phyloP scores from a whole-genome alignment of 73 alveolate genomes.

The Uronychia binucleata region DNA sequence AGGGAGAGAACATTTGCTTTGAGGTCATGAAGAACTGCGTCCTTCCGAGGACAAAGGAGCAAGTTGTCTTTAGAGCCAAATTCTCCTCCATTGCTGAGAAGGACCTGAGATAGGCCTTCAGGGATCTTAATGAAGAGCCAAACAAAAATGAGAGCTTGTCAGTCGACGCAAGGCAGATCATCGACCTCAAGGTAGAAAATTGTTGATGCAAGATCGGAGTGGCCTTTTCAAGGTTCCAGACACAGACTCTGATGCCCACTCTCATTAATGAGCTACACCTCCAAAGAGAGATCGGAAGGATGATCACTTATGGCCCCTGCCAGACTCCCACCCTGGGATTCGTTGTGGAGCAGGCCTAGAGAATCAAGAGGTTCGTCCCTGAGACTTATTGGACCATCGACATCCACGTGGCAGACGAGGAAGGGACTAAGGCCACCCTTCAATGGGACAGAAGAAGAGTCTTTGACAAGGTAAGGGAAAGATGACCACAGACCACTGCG shows the following conservation, averaged over 20 bases:
- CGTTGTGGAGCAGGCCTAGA: slow-evolving; percentile 98
- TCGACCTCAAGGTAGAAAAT: slow-evolving; percentile 86
- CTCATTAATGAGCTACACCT: neutral
- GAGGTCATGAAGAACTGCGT: slow-evolving; percentile 89
- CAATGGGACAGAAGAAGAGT: slow-evolving; percentile 77
- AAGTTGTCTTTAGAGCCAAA: slow-evolving; percentile 65
- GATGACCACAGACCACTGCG: too few species aligned
- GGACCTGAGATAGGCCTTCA: slow-evolving; percentile 47
- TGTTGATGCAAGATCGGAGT: slow-evolving; percentile 80
- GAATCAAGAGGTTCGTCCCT: slow-evolving; percentile 95
- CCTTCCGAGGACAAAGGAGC: slow-evolving; percentile 42
- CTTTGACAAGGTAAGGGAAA: slow-evolving; percentile 43
- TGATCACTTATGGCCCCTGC: slow-evolving; percentile 99
- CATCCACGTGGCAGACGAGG: slow-evolving; percentile 24
- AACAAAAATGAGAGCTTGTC: slow-evolving; percentile 51
- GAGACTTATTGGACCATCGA: slow-evolving; percentile 83
- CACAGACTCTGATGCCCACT: slow-evolving; percentile 39
- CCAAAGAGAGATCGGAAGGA: slow-evolving; percentile 48
- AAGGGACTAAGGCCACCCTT: slow-evolving; percentile 21
- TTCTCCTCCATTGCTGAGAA: slow-evolving; percentile 64
- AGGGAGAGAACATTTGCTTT: slow-evolving; percentile 99
- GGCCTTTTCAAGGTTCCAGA: slow-evolving; percentile 97
- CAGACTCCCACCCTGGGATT: slow-evolving; percentile 99
- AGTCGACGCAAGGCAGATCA: slow-evolving; percentile 93
- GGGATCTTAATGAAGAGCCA: slow-evolving; percentile 40